Conservation (phyloP, 164 flowering plant genomes). For the Echeveria elegans region DNA sequence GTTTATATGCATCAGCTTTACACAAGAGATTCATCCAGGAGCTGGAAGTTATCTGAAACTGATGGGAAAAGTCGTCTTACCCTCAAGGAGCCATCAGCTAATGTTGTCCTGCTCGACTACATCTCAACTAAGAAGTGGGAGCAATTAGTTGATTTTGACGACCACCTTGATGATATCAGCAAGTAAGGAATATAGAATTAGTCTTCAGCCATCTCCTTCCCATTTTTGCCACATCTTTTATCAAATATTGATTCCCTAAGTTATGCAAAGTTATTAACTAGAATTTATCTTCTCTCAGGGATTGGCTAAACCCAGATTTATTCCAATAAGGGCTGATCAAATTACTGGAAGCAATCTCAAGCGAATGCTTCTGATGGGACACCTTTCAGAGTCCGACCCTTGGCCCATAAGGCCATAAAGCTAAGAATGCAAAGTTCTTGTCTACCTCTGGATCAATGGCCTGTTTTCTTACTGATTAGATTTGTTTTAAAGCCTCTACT, state of each 20-base stretch:
- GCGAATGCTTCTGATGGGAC: background rate
- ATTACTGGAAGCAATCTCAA: background rate
- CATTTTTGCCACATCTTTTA: background rate
- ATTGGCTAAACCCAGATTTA: slow-evolving; percentile 74
- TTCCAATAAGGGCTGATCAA: slow-evolving; percentile 21
- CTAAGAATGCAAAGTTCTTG: background rate
- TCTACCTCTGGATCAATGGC: background rate
- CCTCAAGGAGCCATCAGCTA: slow-evolving; percentile 77
- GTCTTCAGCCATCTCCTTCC: background rate
- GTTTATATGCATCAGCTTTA: slow-evolving; percentile 40
- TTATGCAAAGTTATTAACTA: background rate
- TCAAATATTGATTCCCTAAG: background rate
- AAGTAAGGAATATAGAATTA: slow-evolving; percentile 33
- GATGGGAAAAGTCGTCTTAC: slow-evolving; percentile 42
- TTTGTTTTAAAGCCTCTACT: background rate
- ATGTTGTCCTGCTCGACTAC: slow-evolving; percentile 59
- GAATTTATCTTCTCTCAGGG: slow-evolving; percentile 36
- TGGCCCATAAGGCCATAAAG: background rate
- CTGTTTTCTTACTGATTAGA: background rate
- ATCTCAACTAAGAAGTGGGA: slow-evolving; percentile 68
- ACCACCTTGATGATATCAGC: slow-evolving; percentile 89
- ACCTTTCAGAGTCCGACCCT: background rate
- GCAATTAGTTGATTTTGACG: slow-evolving; percentile 77
- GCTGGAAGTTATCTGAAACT: slow-evolving; percentile 62
- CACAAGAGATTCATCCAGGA: slow-evolving; percentile 67